phyloP scores from a whole-genome alignment of 2,329 filamentous ascomycete genomes.

The Aspergillus quadrilineatus region DNA sequence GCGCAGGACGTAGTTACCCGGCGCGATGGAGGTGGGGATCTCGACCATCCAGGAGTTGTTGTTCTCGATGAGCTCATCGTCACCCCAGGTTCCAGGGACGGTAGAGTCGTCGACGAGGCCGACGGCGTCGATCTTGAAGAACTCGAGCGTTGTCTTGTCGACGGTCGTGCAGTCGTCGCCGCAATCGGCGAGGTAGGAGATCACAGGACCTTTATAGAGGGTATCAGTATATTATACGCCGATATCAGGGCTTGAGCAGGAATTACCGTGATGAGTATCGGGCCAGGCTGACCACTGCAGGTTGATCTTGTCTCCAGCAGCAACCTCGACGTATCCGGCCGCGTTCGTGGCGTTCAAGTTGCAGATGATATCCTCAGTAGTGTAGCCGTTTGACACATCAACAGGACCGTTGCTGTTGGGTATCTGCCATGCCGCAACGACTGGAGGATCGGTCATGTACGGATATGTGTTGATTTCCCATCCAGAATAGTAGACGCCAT shows the following conservation, averaged over 20 bases:
- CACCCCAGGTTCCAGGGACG: conserved; percentile 52
- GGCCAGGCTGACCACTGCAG: conserved; percentile 65
- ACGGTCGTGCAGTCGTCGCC: conserved; percentile 53
- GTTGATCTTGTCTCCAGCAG: conserved; percentile 57
- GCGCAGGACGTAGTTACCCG: conserved; percentile 53
- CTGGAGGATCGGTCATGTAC: conserved; percentile 35
- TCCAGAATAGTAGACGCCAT: conserved; percentile 21
- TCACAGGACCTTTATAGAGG: conserved; percentile 44
- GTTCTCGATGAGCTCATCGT: conserved; percentile 50
- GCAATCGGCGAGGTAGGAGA: conserved; percentile 61
- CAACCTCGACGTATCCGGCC: conserved; percentile 51
- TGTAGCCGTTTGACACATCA: conserved; percentile 48
- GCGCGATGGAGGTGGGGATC: conserved; percentile 45
- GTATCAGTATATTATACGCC: too few relatives aligned
- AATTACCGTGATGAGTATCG: conserved; percentile 54
- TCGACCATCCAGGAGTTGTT: conserved; percentile 50
- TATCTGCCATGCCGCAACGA: conserved; percentile 54
- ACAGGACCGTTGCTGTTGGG: conserved; percentile 34
- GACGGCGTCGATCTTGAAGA: conserved; percentile 60
- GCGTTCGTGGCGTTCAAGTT: conserved; percentile 55
- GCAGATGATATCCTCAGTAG: conserved; percentile 53
- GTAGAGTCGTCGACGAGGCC: conserved; percentile 49
- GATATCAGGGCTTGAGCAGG: too few relatives aligned
- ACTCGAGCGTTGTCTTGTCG: conserved; percentile 53
- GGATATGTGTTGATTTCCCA: conserved; percentile 32